These are phyloP conservation scores for Suillus clintonianus DNA, from an alignment of 768 basidiomycete genomes.

Conservation along the genomic window DNA sequence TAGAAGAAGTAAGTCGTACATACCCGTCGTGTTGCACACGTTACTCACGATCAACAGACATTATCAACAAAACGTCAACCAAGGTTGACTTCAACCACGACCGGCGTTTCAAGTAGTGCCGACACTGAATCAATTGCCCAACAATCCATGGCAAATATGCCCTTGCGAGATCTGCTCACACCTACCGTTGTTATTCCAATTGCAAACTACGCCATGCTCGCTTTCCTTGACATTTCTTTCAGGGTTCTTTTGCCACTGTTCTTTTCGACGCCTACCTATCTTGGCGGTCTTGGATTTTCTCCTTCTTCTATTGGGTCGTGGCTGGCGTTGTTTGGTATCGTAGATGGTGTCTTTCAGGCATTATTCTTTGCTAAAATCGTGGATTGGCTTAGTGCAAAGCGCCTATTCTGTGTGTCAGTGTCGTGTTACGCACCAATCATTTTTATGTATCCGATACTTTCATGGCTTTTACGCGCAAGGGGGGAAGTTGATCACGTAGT, in stretches of 20 bases:
- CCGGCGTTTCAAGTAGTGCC: no score
- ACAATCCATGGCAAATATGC: no score
- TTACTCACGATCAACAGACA: no score
- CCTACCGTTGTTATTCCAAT: no score
- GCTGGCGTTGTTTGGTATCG: no score
- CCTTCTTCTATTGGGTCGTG: no score
- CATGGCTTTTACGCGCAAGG: slow-evolving; percentile 45
- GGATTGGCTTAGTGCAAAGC: slow-evolving; percentile 36
- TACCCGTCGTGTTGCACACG: no score
- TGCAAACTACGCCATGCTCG: slow-evolving; percentile 11
- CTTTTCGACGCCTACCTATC: slow-evolving; percentile 33
- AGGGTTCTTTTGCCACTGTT: slow-evolving; percentile 41
- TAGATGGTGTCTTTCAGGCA: slow-evolving; percentile 23
- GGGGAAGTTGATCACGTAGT: slow-evolving; percentile 37
- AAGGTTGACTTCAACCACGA: no score
- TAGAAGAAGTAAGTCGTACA: no score
- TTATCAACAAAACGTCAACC: no score
- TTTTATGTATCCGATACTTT: slow-evolving; percentile 49
- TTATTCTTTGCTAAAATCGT: slow-evolving; percentile 39
- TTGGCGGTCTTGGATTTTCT: slow-evolving; percentile 38
- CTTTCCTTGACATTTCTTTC: slow-evolving; percentile 39
- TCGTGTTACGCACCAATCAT: slow-evolving; percentile 60
- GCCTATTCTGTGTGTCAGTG: neutral
- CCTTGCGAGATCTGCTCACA: no score
- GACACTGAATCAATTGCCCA: no score